These are phyloP conservation scores for Piloderma croceum DNA, from an alignment of 768 basidiomycete genomes.

Conservation along the genomic window DNA sequence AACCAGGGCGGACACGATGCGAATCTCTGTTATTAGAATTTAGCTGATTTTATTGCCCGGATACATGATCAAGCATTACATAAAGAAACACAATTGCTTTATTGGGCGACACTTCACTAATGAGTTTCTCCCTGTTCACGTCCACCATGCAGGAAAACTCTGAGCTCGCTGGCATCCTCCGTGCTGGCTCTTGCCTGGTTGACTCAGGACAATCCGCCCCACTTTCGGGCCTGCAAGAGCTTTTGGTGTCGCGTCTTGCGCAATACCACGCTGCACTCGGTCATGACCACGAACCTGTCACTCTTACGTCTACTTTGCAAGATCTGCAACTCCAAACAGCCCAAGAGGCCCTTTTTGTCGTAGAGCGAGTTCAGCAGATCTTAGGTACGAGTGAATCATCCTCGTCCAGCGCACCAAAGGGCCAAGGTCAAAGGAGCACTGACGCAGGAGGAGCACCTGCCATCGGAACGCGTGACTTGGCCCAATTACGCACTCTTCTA, in stretches of 20 bases:
- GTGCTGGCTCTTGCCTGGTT: neutral
- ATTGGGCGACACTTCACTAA: no score
- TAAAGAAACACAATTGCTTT: no score
- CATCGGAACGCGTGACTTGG: slow-evolving; percentile 65
- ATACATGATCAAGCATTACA: no score
- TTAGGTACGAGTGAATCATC: neutral
- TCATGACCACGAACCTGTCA: neutral
- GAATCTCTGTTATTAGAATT: no score
- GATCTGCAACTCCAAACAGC: neutral
- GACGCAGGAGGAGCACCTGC: slow-evolving; percentile 20
- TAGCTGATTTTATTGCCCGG: no score
- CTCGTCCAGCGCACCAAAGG: no score
- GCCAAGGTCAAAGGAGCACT: neutral
- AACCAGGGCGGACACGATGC: no score
- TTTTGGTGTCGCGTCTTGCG: neutral
- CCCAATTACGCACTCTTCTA: slow-evolving; percentile 55
- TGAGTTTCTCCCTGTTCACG: no score
- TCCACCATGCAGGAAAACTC: no score
- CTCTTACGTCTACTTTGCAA: neutral
- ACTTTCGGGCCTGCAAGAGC: neutral
- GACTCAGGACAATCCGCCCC: neutral
- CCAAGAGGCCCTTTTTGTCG: neutral
- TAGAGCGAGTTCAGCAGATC: neutral
- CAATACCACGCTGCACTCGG: neutral
- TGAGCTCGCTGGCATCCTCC: neutral